A percentile compares a stretch with the other conserved stretches of the same genome.
These are phyloP conservation scores for Rhodomyrtus psidioides DNA, from an alignment of 441 rosid genomes.

Conservation along the genomic window DNA sequence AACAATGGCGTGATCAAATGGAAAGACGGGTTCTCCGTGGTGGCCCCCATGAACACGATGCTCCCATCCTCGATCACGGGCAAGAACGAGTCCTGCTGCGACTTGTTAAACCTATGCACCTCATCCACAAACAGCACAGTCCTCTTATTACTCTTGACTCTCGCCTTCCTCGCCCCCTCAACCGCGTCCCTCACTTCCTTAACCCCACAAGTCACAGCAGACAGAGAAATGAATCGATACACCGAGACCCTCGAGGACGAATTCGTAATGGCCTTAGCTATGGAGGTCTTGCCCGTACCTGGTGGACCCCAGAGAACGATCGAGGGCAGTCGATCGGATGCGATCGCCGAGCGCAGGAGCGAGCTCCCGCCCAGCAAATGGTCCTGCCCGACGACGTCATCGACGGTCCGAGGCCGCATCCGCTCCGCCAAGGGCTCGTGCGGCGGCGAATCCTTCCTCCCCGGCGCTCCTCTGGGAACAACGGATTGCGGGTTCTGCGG, in stretches of 20 bases:
- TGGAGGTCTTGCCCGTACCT: constrained; percentile 78
- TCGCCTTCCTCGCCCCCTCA: constrained; percentile 51
- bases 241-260: constrained; percentile 23
- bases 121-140: constrained; percentile 78
- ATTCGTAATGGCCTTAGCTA: constrained; percentile 54
- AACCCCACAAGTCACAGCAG: constrained; percentile 71
- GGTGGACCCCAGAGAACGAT: constrained; percentile 82
- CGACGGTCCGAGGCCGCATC: constrained; percentile 61
- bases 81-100: constrained; percentile 85
- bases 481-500: not conserved
- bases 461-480: not conserved
- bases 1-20: constrained; percentile 72
- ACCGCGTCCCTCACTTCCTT: constrained; percentile 76
- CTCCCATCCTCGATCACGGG: constrained; percentile 85
- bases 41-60: constrained; percentile 71
- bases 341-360: constrained; percentile 50
- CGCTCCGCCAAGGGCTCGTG: constrained; percentile 62
- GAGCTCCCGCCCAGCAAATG: constrained; percentile 45
- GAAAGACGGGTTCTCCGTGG: constrained; percentile 84
- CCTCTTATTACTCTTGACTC: constrained; percentile 27
- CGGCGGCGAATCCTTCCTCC: not conserved
- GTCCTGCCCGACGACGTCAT: constrained; percentile 69
- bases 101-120: constrained; percentile 76
- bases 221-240: constrained; percentile 49
- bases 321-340: constrained; percentile 54